Evolutionary conservation across 2,329 filamentous ascomycete genomes (phyloP).

Genomic region (Onygena corvina): DNA sequence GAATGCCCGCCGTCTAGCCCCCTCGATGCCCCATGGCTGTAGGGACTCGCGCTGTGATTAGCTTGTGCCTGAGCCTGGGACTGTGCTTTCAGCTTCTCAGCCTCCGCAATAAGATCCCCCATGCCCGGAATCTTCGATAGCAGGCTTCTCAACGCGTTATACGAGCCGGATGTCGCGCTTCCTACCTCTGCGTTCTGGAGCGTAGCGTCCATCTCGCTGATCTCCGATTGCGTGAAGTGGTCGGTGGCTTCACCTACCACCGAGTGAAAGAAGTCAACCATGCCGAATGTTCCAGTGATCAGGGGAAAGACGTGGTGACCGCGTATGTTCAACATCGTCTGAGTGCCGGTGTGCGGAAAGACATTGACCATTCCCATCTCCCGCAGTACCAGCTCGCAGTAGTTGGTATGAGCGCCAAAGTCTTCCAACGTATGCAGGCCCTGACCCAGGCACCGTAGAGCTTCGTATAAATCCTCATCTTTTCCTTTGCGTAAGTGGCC

Average conservation of each 20-base stretch:
- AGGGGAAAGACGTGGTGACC: slow-evolving; percentile 61
- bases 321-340: slow-evolving; percentile 52
- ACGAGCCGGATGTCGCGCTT: slow-evolving; percentile 31
- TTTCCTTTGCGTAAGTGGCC: slow-evolving; percentile 47
- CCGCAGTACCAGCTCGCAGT: slow-evolving; percentile 62
- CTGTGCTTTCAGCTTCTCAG: slow-evolving; percentile 47
- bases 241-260: slow-evolving; percentile 66
- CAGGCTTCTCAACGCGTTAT: slow-evolving; percentile 57
- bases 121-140: slow-evolving; percentile 66
- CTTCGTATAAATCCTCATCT: slow-evolving; percentile 69
- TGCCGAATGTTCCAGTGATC: slow-evolving; percentile 62
- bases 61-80: slow-evolving; percentile 53
- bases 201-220: slow-evolving; percentile 66
- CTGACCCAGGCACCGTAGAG: slow-evolving; percentile 62
- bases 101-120: slow-evolving; percentile 54
- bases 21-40: slow-evolving; percentile 15
- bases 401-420: slow-evolving; percentile 68
- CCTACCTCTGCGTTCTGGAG: slow-evolving; percentile 55
- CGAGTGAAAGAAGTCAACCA: slow-evolving; percentile 73
- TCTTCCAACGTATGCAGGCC: slow-evolving; percentile 71
- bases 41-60: slow-evolving; percentile 32
- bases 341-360: slow-evolving; percentile 60
- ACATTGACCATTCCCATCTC: slow-evolving; percentile 58
- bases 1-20: slow-evolving; percentile 16
- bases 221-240: slow-evolving; percentile 73